Evolutionary conservation across 2,329 filamentous ascomycete species (phyloP), one percentile per base, ranked within the genome.

Genomic region (Pseudocercospora ulei): DNA sequence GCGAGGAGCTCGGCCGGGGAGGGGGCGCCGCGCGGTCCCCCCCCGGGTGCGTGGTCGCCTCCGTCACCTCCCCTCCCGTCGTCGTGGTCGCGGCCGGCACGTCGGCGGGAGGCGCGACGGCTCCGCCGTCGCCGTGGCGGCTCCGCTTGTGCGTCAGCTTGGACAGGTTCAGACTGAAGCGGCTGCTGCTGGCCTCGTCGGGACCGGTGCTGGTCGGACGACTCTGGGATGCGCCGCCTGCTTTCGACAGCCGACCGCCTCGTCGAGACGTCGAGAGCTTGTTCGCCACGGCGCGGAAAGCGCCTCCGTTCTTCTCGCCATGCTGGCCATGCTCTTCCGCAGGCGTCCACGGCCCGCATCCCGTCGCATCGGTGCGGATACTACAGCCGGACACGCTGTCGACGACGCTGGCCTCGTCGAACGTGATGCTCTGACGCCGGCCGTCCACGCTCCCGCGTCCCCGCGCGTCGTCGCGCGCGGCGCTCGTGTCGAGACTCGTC

Each of bases 81-180:
- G 26, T 40, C 5, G 35, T 38, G 4, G 39, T 40, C 5, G 37
- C 12, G 2, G 35, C 28, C 23, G 39, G 13, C 4, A 27, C 25
- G 22, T 41, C 39, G 11, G 35, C 30, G 22, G 16, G 26, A 5
- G 29, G 14, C 20, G 26, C 26, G 6, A 35, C 25, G 13, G 24
- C 18, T 6, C 35, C 11, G 7, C 35, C 35, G 13, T 40, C 39
- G 3, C 45, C 48, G 13, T 39, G 46, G 13, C 49, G 42, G 23
- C 52, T 54, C 33, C 65, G 56, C 45, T 61, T 63, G 34, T 54
- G 52, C 14, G 51, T 56, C 14, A 57, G 62, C 42, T 63, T 65
- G 35, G 63, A 65, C 49, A 60, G 4, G 55, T 43, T 44, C 59
- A 68, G 43, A 31, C 61, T 64, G 33, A 69, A 59, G 16, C 66